phyloP scores from a whole-genome alignment of 2,329 filamentous ascomycete species.

The Daldinia sp. region DNA sequence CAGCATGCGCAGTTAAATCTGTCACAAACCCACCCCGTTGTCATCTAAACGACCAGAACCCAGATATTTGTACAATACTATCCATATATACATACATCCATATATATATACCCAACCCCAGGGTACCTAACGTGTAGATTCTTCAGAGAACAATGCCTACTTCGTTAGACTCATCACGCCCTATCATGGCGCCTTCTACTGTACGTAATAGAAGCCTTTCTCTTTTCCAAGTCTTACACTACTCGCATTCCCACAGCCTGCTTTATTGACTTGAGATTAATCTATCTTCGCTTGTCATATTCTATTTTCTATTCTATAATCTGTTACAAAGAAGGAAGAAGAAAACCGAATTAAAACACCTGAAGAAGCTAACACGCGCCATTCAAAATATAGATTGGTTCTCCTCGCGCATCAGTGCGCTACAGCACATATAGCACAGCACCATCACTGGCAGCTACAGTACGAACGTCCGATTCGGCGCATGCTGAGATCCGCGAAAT shows the following conservation, averaged over 20 bases:
- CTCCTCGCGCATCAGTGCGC: conserved; percentile 67
- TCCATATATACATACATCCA: no score
- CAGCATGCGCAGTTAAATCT: conserved; percentile 32
- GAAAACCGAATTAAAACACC: neutral
- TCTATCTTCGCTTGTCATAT: no score
- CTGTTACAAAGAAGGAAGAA: neutral
- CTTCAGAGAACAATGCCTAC: conserved; percentile 57
- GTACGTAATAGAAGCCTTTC: conserved; percentile 58
- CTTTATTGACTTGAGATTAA: neutral
- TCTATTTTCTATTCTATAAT: neutral
- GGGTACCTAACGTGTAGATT: neutral
- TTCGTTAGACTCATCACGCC: conserved; percentile 70
- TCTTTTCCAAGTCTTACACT: conserved; percentile 11
- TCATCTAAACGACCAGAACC: conserved; percentile 10
- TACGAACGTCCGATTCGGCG: conserved; percentile 66
- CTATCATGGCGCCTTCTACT: conserved; percentile 70
- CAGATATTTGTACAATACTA: neutral
- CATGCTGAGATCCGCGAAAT: conserved; percentile 74
- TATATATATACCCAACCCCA: neutral
- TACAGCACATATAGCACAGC: conserved; percentile 72
- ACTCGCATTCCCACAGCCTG: neutral
- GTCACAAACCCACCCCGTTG: conserved; percentile 24
- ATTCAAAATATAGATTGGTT: conserved; percentile 40
- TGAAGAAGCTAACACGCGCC: neutral
- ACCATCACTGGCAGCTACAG: conserved; percentile 70